Base-by-base conservation (phyloP, 805 yeast genomes). In the Maudiozyma barnettii region DNA sequence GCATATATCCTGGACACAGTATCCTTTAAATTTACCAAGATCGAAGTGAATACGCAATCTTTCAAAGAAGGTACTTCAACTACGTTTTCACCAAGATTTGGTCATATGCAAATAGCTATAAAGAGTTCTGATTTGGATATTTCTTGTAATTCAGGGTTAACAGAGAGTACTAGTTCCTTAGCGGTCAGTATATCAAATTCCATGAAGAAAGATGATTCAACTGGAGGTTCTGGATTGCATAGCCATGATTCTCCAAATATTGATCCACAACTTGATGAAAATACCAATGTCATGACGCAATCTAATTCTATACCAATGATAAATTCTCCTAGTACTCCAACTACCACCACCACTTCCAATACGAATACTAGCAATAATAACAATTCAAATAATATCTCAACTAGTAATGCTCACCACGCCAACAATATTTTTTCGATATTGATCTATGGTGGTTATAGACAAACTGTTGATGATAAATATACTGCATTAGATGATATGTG, bases 1-100 rank as follows among this genome's bases (percentile, higher is more conserved):
- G 81, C 77, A 0, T 84, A 76, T 67, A 64, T 82, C n/a, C 65
- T 84, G 29, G 88, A 84, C 61, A 64, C 69, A 0, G 53, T 66
- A 8, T 71, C 77, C 0, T 65, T 70, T 43, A 69, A 62, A 21
- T 84, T 82, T 57, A 64, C 72, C 19, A 75, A 74, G 53, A 64
- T 80, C 21, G 68, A 68, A 31, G 50, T 69, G 4, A 56, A 57
- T 3, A 67, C 69, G 0, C 65, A 64, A 39, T 65, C 69, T 3
- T 64, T 63, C 30, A 51, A 59, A 30, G 49, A 54, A 29, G 57
- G 59, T 13, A 54, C 53, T 22, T 58, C 53, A 33, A 69, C 72
- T 12, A 55, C 65, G 1, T 58, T 67, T 1, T 59, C 65, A 4
- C 64, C 72, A 5, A 59, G 73, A 49, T 67, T 71, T 54, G 74